Evolutionary conservation across 768 basidiomycete species (phyloP), one percentile per base, ranked within the genome.

Genomic region (Calocera cornea): DNA sequence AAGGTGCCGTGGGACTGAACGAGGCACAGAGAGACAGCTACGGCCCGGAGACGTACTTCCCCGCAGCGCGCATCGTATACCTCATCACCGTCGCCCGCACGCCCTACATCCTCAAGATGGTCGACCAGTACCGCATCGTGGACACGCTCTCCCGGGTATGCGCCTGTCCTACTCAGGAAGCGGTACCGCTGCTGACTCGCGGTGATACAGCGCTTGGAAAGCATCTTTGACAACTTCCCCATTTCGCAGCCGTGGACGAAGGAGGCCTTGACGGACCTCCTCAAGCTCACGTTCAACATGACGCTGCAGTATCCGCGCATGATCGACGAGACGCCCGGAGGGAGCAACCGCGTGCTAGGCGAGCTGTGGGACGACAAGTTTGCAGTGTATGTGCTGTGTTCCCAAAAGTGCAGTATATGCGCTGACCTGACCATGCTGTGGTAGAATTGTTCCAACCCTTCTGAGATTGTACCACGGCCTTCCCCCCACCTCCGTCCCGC

Each of bases 201-300:
- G 12, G n/a, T n/a, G n/a, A 50, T 14, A n/a, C 60, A 76, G 75
- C 68, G 72, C 41, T 65, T 76, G 17, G 31, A 70, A 29, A 34
- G 24, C 31, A 44, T 75, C 1, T 66, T 66, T n/a, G 54, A 65
- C 40, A 36, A 24, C 50, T 47, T 66, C 22, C 49, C 63, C 76
- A 78, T 41, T 82, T 84, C 67, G 73, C 81, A 22, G 79, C 82
- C 69, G 80, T 84, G 78, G 79, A 85, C 34, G 82, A 81, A 71
- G 41, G 89, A 91, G 66, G 91, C 93, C 1, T 82, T 89, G 78
- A 82, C 83, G 2, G 94, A 97, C 75, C 74, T 93, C 29, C 81
- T 97, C 67, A 97, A 97, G 74, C 81, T 93, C 60, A 79, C 83
- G 1, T 94, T 91, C 76, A 94, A 95, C 74, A 74, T 95, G 34